Base-by-base conservation (phyloP, 495 filamentous ascomycete genomes). In the Pseudoneurospora amorphoporcata region DNA sequence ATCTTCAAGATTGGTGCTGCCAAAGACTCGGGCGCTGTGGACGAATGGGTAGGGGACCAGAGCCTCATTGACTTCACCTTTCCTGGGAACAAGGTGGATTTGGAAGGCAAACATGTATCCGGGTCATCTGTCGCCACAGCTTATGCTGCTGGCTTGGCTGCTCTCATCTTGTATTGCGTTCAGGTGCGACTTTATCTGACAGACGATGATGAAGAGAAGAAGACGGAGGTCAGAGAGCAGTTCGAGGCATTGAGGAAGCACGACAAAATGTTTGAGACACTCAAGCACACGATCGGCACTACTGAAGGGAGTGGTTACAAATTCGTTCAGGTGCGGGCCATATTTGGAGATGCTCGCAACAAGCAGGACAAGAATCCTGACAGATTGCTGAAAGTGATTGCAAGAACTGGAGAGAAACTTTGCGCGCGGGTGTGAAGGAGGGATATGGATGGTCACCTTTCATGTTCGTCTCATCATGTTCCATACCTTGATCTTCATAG, bases 131-230 rank as follows among this genome's bases (percentile, higher is more conserved):
- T 74, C 10, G 78, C 77, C 2, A 77, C 77, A 2, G 78, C 78
- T 9, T 74, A 79, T 14, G 78, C 76, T 3, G 77, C 78, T 8
- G 78, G 77, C 8, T 75, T 77, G 37, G 76, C 77, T 3, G 78
- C 76, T 23, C 73, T 79, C 71, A 74, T 79, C 0, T 69, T 80
- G 19, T 77, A 77, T 68, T 80, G 78, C 69, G 75, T 73, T n/a
- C 71, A 72, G 68, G 70, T 75, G 29, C 72, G 39, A 14, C 38
- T 71, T 6, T 41, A 41, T 6, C 40, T 39, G 40, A 45, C 39
- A 23, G 14, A 16, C n/a, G 17, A 17, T 45, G 42, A 40, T 43
- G 72, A 45, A 43, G 38, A 61, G 17, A 43, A 77, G 4, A 72
- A 74, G 39, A 68, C 73, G 39, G 53, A 74, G 69, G 70, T 68